Evolutionary conservation across 345 rosid species (phyloP).

Genomic region (Populus tremula): DNA sequence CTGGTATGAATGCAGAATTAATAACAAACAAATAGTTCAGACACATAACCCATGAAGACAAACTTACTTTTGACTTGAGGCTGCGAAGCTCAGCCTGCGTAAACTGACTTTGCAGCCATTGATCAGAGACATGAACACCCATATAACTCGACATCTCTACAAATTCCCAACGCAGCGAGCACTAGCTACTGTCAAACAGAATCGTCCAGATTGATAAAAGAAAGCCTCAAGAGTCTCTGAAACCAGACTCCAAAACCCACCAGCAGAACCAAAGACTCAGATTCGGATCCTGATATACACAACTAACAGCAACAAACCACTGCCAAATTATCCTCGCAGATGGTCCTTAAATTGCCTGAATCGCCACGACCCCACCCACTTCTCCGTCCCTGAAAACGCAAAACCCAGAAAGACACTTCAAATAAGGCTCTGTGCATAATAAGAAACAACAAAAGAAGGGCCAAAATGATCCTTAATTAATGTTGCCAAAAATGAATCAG

Average conservation of each 20-base stretch:
- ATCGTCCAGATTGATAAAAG: conserved; percentile 13
- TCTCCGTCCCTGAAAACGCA: conserved; percentile 11
- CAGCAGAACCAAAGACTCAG: conserved; percentile 22
- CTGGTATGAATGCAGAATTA: neutral
- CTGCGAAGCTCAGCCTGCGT: conserved; percentile 87
- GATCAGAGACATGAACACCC: conserved; percentile 79
- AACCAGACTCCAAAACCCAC: conserved; percentile 27
- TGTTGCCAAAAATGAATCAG: conserved; percentile 1
- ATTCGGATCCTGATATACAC: conserved; percentile 24
- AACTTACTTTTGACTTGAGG: conserved; percentile 72
- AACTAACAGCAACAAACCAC: conserved; percentile 3
- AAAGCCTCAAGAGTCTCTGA: conserved; percentile 17
- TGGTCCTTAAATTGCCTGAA: neutral
- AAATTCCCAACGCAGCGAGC: conserved; percentile 13
- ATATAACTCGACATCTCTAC: conserved; percentile 59
- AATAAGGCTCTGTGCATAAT: neutral
- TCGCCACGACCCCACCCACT: conserved; percentile 11
- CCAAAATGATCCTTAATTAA: neutral
- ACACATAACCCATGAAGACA: conserved; percentile 1
- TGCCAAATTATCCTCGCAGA: neutral
- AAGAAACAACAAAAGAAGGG: conserved; percentile 9
- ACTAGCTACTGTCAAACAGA: conserved; percentile 8
- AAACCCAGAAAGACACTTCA: conserved; percentile 2
- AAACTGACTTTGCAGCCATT: conserved; percentile 80
- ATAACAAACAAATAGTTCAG: neutral